A percentile compares a stretch with the other conserved stretches of the same genome.
These are phyloP conservation scores for Vararia minispora DNA, from an alignment of 768 basidiomycete genomes.

Conservation along the genomic window DNA sequence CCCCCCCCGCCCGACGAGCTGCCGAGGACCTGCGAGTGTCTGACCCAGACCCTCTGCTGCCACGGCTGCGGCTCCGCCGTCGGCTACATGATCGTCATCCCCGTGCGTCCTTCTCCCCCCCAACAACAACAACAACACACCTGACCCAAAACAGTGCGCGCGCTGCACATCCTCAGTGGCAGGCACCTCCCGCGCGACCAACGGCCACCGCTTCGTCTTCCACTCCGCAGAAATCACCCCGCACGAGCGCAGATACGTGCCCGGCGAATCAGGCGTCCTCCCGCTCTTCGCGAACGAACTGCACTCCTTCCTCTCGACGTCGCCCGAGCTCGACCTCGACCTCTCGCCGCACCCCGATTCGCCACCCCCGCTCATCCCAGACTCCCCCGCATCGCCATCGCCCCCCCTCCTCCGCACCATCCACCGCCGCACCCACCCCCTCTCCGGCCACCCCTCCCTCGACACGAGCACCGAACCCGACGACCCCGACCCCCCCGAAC, in stretches of 20 bases:
- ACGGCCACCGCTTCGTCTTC: slow-evolving; percentile 82
- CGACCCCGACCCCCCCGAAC: slow-evolving; percentile 17
- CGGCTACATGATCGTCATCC: slow-evolving; percentile 75
- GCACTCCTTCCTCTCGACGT: no score
- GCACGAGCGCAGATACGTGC: slow-evolving; percentile 53
- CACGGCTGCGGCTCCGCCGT: slow-evolving; percentile 65
- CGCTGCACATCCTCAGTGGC: slow-evolving; percentile 66
- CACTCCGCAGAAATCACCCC: slow-evolving; percentile 59
- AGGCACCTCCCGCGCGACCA: slow-evolving; percentile 59
- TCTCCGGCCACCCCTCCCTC: slow-evolving; percentile 1
- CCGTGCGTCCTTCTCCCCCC: slow-evolving; percentile 26
- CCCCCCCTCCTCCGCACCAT: not conserved
- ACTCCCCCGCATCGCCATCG: slow-evolving; percentile 5
- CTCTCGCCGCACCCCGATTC: slow-evolving; percentile 9
- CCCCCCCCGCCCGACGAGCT: slow-evolving; percentile 13
- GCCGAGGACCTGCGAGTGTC: slow-evolving; percentile 68
- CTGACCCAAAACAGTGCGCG: slow-evolving; percentile 31
- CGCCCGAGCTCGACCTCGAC: slow-evolving; percentile 4
- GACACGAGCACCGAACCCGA: slow-evolving; percentile 9
- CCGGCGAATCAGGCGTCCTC: slow-evolving; percentile 41
- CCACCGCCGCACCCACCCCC: slow-evolving; percentile 1
- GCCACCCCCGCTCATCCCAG: slow-evolving; percentile 19
- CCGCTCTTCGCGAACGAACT: slow-evolving; percentile 10
- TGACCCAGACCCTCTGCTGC: slow-evolving; percentile 74
- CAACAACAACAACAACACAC: slow-evolving; percentile 1